Conservation (phyloP, 495 filamentous ascomycete genomes). For the Talaromyces adpressus region DNA sequence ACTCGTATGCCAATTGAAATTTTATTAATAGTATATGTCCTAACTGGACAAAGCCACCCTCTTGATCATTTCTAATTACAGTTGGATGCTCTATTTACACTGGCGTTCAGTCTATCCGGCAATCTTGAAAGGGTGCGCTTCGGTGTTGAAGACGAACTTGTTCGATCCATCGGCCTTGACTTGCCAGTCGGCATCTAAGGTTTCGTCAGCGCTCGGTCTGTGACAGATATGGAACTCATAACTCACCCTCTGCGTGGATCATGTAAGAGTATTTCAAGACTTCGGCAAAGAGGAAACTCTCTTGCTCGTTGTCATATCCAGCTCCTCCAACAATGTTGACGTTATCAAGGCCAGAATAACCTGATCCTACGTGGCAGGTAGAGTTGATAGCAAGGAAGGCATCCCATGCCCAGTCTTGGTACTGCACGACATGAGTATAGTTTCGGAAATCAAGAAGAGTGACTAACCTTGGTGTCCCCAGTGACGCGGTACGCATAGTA, state of each 20-base stretch:
- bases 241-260: constrained; percentile 45
- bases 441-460: background rate
- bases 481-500: constrained; percentile 86
- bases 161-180: constrained; percentile 45
- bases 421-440: constrained; percentile 35
- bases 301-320: constrained; percentile 60
- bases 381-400: constrained; percentile 65
- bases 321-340: constrained; percentile 63
- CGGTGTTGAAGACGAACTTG: constrained; percentile 67
- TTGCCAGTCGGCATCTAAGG: constrained; percentile 47
- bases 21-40: too few relatives aligned
- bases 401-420: constrained; percentile 81
- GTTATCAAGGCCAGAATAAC: constrained; percentile 57
- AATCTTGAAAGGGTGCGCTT: constrained; percentile 64
- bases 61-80: background rate
- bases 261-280: constrained; percentile 82
- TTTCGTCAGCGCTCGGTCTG: background rate
- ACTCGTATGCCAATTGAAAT: too few relatives aligned
- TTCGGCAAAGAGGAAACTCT: constrained; percentile 89
- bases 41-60: background rate
- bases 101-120: constrained; percentile 4
- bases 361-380: constrained; percentile 55
- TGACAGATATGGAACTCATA: background rate
- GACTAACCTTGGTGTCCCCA: constrained; percentile 45
- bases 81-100: background rate